Conservation (phyloP, 1,139 yeast species). For the Pichia cactophila region DNA sequence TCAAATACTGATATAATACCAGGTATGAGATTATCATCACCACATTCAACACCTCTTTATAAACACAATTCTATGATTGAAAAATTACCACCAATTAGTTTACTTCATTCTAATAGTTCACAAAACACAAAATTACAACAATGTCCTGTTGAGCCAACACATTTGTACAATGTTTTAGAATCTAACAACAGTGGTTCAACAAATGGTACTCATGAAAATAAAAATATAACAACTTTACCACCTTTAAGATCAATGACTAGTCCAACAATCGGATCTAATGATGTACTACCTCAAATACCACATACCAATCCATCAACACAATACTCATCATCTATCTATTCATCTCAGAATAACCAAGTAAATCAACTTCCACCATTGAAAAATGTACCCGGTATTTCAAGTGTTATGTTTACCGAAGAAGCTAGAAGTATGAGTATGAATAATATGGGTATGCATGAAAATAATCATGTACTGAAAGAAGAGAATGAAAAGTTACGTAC, state of each 20-base stretch:
- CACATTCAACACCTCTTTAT: conserved; percentile 10
- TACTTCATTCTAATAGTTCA: conserved; percentile 6
- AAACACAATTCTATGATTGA: conserved; percentile 8
- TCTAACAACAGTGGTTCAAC: conserved; percentile 3
- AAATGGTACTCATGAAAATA: not conserved
- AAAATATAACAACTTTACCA: conserved; percentile 6
- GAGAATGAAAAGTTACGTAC: conserved; percentile 48
- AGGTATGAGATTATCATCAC: conserved; percentile 25
- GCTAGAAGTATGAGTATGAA: conserved; percentile 1
- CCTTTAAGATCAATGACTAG: conserved; percentile 8
- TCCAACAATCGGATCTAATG: not conserved
- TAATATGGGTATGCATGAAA: conserved; percentile 19
- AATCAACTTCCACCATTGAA: conserved; percentile 9
- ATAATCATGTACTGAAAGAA: conserved; percentile 24
- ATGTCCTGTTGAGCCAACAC: conserved; percentile 11
- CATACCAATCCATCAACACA: conserved; percentile 15
- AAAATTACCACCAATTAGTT: conserved; percentile 23
- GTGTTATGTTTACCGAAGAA: conserved; percentile 6
- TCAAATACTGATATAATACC: conserved; percentile 23
- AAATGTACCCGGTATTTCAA: conserved; percentile 13
- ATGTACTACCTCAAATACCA: not conserved
- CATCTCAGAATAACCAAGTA: conserved; percentile 3
- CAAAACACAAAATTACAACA: not conserved
- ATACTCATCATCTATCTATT: not conserved
- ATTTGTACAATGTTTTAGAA: conserved; percentile 15